These are phyloP conservation scores for Leucogyrophana mollusca DNA, from an alignment of 768 basidiomycete species.

Conservation along the genomic window DNA sequence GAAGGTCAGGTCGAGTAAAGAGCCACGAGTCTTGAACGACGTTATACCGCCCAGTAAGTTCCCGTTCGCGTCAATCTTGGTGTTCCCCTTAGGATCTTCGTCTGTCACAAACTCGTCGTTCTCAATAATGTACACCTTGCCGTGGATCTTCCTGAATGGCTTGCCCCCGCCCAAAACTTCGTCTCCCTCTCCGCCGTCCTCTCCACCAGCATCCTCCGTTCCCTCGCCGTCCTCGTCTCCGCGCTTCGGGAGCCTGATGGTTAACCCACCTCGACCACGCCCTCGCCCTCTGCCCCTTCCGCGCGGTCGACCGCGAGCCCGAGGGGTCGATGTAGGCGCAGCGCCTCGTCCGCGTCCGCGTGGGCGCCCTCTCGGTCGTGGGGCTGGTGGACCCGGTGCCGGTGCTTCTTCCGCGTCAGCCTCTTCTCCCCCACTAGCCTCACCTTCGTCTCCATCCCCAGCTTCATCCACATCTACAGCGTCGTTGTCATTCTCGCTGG, in stretches of 20 bases:
- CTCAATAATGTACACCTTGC: constrained; percentile 73
- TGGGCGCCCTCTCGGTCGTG: constrained; percentile 37
- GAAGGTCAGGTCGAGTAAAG: not conserved
- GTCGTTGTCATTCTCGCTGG: constrained; percentile 28
- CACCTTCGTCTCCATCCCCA: constrained; percentile 29
- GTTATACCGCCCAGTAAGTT: constrained; percentile 78
- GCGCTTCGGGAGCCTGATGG: constrained; percentile 21
- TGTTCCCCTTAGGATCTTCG: constrained; percentile 83
- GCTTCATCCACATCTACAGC: constrained; percentile 30
- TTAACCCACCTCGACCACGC: constrained; percentile 26
- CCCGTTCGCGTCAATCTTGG: constrained; percentile 87
- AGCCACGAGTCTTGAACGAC: not conserved
- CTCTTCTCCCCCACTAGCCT: constrained; percentile 25
- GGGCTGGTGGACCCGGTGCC: constrained; percentile 28
- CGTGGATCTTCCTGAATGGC: constrained; percentile 72
- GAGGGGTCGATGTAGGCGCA: constrained; percentile 29
- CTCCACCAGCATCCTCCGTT: constrained; percentile 38
- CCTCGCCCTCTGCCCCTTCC: constrained; percentile 41
- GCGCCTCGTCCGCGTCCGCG: constrained; percentile 35
- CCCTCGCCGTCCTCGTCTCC: constrained; percentile 40
- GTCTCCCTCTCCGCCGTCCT: constrained; percentile 34
- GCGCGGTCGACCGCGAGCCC: constrained; percentile 37
- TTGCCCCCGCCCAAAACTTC: constrained; percentile 47
- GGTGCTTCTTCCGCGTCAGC: constrained; percentile 32
- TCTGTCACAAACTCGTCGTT: constrained; percentile 88